phyloP scores from a whole-genome alignment of 2,329 filamentous ascomycete genomes.

The Phialophora expanda region DNA sequence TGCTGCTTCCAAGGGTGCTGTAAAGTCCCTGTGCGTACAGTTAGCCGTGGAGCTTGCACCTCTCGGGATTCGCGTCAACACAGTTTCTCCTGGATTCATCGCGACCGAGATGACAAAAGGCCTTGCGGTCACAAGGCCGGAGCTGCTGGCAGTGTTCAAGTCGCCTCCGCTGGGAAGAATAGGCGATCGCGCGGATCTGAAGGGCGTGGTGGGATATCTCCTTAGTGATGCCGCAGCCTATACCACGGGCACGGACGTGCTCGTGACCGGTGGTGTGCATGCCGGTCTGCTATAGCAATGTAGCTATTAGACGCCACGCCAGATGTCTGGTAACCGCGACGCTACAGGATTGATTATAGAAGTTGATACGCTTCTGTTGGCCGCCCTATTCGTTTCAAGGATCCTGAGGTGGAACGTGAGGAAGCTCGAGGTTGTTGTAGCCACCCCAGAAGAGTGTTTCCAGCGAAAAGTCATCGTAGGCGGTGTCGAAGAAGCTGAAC shows the following conservation, averaged over 20 bases:
- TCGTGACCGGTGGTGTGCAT: constrained; percentile 48
- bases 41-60: constrained; percentile 57
- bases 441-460: constrained; percentile 31
- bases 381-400: not conserved
- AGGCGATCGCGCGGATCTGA: constrained; percentile 48
- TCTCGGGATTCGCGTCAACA: constrained; percentile 55
- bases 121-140: constrained; percentile 42
- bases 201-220: constrained; percentile 50
- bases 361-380: not conserved
- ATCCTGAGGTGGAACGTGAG: constrained; percentile 26
- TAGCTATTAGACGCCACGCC: too few species aligned
- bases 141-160: constrained; percentile 29
- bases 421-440: constrained; percentile 28
- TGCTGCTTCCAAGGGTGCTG: constrained; percentile 51
- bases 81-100: constrained; percentile 53
- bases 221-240: constrained; percentile 51
- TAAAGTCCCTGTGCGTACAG: constrained; percentile 50
- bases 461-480: constrained; percentile 31
- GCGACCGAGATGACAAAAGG: constrained; percentile 54
- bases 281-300: constrained; percentile 37
- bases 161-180: constrained; percentile 38
- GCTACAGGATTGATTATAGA: not conserved
- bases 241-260: constrained; percentile 48
- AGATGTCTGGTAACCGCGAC: not conserved
- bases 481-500: constrained; percentile 29